A percentile compares a stretch with the other conserved stretches of the same genome.
phyloP scores from a whole-genome alignment of 164 flowering plant species.

The Aristolochia contorta region DNA sequence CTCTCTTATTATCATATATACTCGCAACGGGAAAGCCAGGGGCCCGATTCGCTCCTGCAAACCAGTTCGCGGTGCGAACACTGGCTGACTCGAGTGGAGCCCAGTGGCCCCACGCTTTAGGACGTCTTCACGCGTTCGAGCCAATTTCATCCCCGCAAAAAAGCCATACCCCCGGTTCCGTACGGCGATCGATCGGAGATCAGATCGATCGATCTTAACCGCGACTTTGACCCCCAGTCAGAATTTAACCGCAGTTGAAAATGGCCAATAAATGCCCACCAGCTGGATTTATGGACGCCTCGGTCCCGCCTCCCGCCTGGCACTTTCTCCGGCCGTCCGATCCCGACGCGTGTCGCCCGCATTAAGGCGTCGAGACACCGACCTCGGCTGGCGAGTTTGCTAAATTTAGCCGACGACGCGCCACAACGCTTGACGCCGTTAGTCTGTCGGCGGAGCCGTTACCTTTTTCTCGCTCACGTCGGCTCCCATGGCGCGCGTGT shows the following conservation, averaged over 20 bases:
- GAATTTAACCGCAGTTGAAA: background rate
- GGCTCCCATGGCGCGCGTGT: background rate
- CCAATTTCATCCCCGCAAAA: background rate
- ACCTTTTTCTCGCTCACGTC: background rate
- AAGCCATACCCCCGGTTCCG: background rate
- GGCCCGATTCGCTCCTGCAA: no score
- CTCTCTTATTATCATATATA: background rate
- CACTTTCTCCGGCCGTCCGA: background rate
- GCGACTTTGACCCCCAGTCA: background rate
- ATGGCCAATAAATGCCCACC: constrained; percentile 9
- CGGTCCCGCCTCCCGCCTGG: background rate
- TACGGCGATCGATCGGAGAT: background rate
- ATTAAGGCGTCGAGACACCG: constrained; percentile 2
- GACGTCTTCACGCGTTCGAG: no score
- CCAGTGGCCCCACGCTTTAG: no score
- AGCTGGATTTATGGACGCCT: background rate
- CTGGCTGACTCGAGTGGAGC: no score
- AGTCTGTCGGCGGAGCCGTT: constrained; percentile 12
- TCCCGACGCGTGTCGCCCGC: background rate
- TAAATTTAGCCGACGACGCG: background rate
- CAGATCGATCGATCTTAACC: background rate
- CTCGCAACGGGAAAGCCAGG: no score
- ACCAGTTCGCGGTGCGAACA: no score
- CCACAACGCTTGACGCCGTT: background rate
- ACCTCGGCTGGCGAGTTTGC: constrained; percentile 9